Percentiles rank a stretch among this genome's conserved stretches.
Evolutionary conservation across 176 grass and related monocot species (phyloP).

Genomic region (Lolium rigidum): DNA sequence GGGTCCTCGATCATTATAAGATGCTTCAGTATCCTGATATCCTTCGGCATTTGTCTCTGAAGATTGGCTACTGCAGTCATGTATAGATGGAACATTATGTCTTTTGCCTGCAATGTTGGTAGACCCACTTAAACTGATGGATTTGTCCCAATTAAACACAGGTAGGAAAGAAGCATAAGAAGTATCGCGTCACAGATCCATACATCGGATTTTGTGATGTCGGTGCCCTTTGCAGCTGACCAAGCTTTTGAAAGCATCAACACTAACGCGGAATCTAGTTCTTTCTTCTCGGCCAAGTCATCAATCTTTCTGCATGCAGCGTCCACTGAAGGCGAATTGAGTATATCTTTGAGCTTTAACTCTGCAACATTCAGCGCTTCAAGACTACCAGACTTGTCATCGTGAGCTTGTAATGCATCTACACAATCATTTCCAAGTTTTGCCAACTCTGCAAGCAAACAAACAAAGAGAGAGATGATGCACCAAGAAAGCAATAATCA

Average conservation of each 20-base stretch:
- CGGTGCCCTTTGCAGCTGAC: slow-evolving; percentile 85
- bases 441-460: slow-evolving; percentile 68
- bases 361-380: slow-evolving; percentile 72
- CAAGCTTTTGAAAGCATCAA: slow-evolving; percentile 87
- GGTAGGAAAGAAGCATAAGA: background rate
- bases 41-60: slow-evolving; percentile 69
- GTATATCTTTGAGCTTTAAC: slow-evolving; percentile 83
- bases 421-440: slow-evolving; percentile 82
- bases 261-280: slow-evolving; percentile 73
- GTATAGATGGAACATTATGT: slow-evolving; percentile 86
- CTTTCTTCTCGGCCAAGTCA: slow-evolving; percentile 85
- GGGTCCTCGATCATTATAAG: slow-evolving; percentile 77
- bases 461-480: background rate
- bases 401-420: slow-evolving; percentile 78
- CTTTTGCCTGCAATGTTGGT: slow-evolving; percentile 58
- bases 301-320: slow-evolving; percentile 87
- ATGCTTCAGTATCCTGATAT: slow-evolving; percentile 83
- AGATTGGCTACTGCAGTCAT: slow-evolving; percentile 80
- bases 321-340: slow-evolving; percentile 71
- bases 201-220: slow-evolving; percentile 87
- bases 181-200: slow-evolving; percentile 2
- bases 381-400: slow-evolving; percentile 66
- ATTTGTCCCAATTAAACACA: slow-evolving; percentile 16
- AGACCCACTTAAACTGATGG: background rate
- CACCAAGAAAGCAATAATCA: background rate